Evolutionary conservation across 768 basidiomycete genomes (phyloP).

Genomic region (Lactifluus hygrophoroides): DNA sequence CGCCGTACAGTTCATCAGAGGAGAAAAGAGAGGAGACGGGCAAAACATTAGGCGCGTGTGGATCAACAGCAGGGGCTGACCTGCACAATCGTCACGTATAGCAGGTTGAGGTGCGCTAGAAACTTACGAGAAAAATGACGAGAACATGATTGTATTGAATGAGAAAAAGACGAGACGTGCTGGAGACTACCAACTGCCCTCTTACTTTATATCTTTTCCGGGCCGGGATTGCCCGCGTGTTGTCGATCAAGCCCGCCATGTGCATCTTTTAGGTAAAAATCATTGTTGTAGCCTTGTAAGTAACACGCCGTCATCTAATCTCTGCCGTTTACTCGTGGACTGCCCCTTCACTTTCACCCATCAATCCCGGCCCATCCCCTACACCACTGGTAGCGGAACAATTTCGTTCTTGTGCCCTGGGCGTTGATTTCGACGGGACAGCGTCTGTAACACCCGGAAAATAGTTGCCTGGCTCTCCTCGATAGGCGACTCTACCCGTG

Average conservation of each 20-base stretch:
- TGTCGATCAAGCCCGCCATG: too few species aligned
- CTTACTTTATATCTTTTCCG: background rate
- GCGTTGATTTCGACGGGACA: background rate
- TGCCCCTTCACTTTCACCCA: background rate
- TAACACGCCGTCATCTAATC: constrained; percentile 3
- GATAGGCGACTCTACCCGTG: background rate
- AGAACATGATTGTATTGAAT: constrained; percentile 56
- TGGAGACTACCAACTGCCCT: too few species aligned
- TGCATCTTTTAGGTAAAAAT: background rate
- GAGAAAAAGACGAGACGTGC: background rate
- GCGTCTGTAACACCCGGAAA: constrained; percentile 2
- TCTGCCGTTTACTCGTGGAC: background rate
- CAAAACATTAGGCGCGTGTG: constrained; percentile 70
- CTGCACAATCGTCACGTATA: constrained; percentile 28
- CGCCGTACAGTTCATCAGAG: constrained; percentile 58
- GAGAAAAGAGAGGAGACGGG: constrained; percentile 61
- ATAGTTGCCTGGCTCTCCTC: background rate
- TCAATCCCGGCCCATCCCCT: background rate
- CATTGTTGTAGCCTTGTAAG: too few species aligned
- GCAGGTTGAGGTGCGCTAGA: background rate
- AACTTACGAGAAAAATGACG: constrained; percentile 71
- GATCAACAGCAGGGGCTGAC: constrained; percentile 49
- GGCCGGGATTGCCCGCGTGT: constrained; percentile 4
- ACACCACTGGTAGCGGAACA: background rate
- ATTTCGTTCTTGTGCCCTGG: background rate